Evolutionary conservation across 768 basidiomycete genomes (phyloP).

Genomic region (Xerocomus potaroensis): DNA sequence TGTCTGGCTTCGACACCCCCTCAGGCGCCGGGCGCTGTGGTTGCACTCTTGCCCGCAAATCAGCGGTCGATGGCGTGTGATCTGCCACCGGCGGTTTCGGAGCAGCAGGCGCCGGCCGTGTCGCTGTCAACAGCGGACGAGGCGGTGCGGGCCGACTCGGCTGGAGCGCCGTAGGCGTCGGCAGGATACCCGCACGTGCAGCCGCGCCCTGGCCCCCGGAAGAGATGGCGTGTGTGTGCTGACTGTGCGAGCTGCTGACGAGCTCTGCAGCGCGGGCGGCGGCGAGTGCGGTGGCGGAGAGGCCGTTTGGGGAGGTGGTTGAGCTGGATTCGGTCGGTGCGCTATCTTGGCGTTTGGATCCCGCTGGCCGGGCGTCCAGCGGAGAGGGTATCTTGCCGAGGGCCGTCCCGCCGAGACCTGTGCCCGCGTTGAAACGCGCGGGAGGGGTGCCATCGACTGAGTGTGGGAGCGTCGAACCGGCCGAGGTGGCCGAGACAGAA

Average conservation of each 20-base stretch:
- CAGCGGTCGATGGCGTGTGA: constrained; percentile 58
- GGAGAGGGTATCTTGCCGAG: constrained; percentile 42
- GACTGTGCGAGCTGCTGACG: constrained; percentile 49
- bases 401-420: constrained; percentile 75
- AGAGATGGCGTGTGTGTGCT: constrained; percentile 39
- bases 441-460: constrained; percentile 42
- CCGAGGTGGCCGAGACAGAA: constrained; percentile 15
- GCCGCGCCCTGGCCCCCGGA: constrained; percentile 26
- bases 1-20: constrained; percentile 26
- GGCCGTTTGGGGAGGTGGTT: constrained; percentile 32
- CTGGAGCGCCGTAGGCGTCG: constrained; percentile 40
- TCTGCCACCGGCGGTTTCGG: constrained; percentile 41
- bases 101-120: constrained; percentile 50
- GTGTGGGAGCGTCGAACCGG: constrained; percentile 31
- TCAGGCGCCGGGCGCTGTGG: constrained; percentile 46
- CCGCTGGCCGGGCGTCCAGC: constrained; percentile 32
- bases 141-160: constrained; percentile 66
- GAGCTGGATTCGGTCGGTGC: constrained; percentile 34
- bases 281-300: constrained; percentile 42
- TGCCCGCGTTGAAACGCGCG: constrained; percentile 85
- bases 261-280: constrained; percentile 60
- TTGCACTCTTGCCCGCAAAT: constrained; percentile 62
- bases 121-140: constrained; percentile 56
- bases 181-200: constrained; percentile 23
- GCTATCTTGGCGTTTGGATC: constrained; percentile 44